These are phyloP conservation scores for Euclidium syriacum DNA, from an alignment of 345 rosid species.

Conservation along the genomic window DNA sequence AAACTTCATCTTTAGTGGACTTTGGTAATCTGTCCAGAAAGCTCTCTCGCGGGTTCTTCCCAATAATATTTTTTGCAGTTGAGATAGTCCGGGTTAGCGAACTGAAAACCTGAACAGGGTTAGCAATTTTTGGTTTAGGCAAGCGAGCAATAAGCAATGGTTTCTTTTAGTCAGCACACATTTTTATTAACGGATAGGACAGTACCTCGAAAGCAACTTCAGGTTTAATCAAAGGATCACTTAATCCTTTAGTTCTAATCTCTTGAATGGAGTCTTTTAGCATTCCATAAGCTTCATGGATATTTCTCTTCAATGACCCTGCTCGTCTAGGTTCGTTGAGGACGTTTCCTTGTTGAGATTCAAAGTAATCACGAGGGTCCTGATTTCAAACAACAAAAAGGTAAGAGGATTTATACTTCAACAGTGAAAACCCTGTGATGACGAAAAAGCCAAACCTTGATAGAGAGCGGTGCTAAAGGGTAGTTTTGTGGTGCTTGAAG, in stretches of 20 bases:
- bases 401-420: neutral
- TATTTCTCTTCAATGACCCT: slow-evolving; percentile 39
- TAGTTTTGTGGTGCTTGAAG: slow-evolving; percentile 59
- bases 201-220: slow-evolving; percentile 73
- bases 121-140: neutral
- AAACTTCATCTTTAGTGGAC: slow-evolving; percentile 54
- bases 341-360: slow-evolving; percentile 83
- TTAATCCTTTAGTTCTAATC: slow-evolving; percentile 50
- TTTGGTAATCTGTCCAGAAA: slow-evolving; percentile 57
- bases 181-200: neutral
- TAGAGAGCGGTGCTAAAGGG: slow-evolving; percentile 67
- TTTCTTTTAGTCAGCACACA: neutral
- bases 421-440: slow-evolving; percentile 12
- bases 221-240: slow-evolving; percentile 59
- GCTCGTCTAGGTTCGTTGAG: slow-evolving; percentile 33
- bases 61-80: slow-evolving; percentile 53
- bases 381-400: slow-evolving; percentile 30
- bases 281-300: slow-evolving; percentile 57
- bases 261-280: slow-evolving; percentile 57
- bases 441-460: slow-evolving; percentile 49
- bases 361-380: slow-evolving; percentile 98
- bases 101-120: slow-evolving; percentile 62
- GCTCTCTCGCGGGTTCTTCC: slow-evolving; percentile 60
- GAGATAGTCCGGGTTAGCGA: slow-evolving; percentile 76
- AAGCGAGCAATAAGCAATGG: neutral